phyloP scores from a whole-genome alignment of 805 yeast species.

The Kazachstania africana region DNA sequence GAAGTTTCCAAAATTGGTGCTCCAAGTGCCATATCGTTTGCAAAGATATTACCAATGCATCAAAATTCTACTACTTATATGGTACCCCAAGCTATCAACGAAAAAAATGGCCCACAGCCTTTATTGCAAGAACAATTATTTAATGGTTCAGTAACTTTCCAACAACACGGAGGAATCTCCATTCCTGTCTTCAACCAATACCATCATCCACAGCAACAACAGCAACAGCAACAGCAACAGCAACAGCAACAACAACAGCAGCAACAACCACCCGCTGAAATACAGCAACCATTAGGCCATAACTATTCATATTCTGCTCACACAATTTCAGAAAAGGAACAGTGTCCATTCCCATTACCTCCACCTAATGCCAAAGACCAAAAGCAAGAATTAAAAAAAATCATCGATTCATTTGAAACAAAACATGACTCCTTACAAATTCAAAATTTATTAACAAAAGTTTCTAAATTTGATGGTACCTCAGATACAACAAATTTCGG shows the following conservation, averaged over 20 bases:
- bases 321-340: constrained; percentile 20
- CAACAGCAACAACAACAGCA: constrained; percentile 3
- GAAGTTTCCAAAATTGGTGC: constrained; percentile 68
- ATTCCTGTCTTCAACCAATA: constrained; percentile 23
- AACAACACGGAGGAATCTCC: constrained; percentile 24
- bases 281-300: constrained; percentile 7
- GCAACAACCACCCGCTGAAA: constrained; percentile 7
- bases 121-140: constrained; percentile 24
- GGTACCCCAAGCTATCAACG: constrained; percentile 1
- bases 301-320: constrained; percentile 9
- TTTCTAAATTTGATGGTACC: constrained; percentile 35
- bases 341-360: constrained; percentile 26
- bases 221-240: constrained; percentile 3
- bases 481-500: constrained; percentile 44
- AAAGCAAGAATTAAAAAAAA: constrained; percentile 8
- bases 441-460: constrained; percentile 33
- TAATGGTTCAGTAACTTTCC: constrained; percentile 24
- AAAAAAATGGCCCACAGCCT: constrained; percentile 12
- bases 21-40: constrained; percentile 72
- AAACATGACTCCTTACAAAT: constrained; percentile 23
- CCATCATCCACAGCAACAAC: constrained; percentile 6
- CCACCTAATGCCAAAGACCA: constrained; percentile 18
- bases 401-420: constrained; percentile 16
- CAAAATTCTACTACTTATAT: constrained; percentile 13
- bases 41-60: constrained; percentile 44